Base-by-base conservation (phyloP, 768 basidiomycete species). In the Sistotremastrum suecicum region DNA sequence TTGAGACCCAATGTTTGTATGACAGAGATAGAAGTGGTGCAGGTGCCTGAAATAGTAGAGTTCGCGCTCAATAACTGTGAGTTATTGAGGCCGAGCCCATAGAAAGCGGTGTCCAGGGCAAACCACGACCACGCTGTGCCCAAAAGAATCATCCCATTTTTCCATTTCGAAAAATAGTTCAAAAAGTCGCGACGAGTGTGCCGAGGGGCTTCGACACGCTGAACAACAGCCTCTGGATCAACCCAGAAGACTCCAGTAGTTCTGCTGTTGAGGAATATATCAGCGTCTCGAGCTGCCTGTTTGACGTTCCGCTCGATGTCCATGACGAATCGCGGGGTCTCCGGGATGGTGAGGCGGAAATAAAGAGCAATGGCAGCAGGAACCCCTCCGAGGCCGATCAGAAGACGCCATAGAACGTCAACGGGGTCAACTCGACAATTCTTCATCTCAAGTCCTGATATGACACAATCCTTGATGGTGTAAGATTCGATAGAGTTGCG, bases 81-180 rank as follows among this genome's bases (percentile, higher is more conserved):
- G 3, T 65, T 64, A 60, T 72, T 72, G 34, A 72, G 58, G 44
- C 70, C 69, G 33, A 72, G 63, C 49, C 69, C 69, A 57, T 71
- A 71, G 60, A 71, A 72, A 8, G 70, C 67, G 41, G 69, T 58
- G 35, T 62, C 61, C 31, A 60, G 52, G 1, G 64, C 64, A 52
- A 67, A 66, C 66, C 66, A 67, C 10, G 62, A 63, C 55, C 58
- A 66, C 20, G 64, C 55, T 20, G 61, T 54, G 32, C 66, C 65
- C 40, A 67, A 47, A 36, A 67, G 59, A 48, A 66, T 54, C 53
- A 66, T 66, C 47, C 53, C 54, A 54, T 67, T 62, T 50, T 59
- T 51, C 66, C 64, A 66, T 50, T 64, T 56, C 34, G 51, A 42
- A 50, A 60, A 63, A 51, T 53, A 42, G n/a, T 5, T 31, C 10